Evolutionary conservation across 2,329 filamentous ascomycete species (phyloP).

Genomic region (Sporothrix pallida): DNA sequence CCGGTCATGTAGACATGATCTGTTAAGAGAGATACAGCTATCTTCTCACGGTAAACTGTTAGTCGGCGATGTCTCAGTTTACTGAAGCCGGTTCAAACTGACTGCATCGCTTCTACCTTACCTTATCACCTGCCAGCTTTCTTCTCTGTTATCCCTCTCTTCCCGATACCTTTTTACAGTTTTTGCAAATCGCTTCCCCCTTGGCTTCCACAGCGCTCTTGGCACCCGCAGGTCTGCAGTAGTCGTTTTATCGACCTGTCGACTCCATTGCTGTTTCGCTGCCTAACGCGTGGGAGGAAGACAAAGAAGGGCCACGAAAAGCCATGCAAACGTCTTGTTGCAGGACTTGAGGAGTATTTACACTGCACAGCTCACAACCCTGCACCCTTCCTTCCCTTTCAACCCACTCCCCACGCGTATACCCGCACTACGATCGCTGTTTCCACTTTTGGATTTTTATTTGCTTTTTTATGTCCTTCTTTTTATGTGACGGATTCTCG

Average conservation of each 20-base stretch:
- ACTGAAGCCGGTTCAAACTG: neutral
- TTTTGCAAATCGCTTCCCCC: neutral
- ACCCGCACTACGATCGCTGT: slow-evolving; percentile 11
- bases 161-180: neutral
- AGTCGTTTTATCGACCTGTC: neutral
- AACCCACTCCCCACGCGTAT: slow-evolving; percentile 20
- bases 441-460: neutral
- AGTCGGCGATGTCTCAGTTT: neutral
- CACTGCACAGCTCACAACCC: slow-evolving; percentile 2
- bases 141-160: neutral
- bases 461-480: neutral
- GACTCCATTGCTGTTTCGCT: neutral
- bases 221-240: slow-evolving; percentile 9
- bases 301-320: neutral
- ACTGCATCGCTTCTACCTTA: neutral
- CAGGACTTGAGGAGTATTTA: neutral
- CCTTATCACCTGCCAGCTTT: neutral
- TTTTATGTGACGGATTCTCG: too few species aligned
- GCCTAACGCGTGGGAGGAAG: neutral
- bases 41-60: neutral
- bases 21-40: neutral
- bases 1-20: neutral
- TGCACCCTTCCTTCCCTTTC: neutral
- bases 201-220: slow-evolving; percentile 14
- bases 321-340: neutral